Evolutionary conservation across 345 rosid species (phyloP), one percentile per base, ranked within the genome.

Genomic region (Noccaea caerulescens): DNA sequence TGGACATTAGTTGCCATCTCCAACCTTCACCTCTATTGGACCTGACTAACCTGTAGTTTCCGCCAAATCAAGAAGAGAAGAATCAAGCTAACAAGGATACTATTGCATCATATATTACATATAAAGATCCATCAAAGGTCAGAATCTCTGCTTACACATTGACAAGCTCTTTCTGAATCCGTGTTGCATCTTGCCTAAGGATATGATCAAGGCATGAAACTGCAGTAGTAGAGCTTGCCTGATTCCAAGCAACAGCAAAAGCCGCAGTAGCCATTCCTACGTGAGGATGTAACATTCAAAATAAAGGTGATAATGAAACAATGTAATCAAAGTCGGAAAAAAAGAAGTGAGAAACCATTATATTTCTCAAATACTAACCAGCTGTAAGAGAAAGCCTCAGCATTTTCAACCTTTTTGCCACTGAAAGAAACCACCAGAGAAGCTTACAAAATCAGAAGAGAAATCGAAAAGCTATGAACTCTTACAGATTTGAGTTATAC

Each of bases 121-220:
- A 34, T 8, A 68, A 37, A 1, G n/a, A 58, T 36, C 49, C 38
- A 36, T 34, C 13, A 55, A 44, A 68, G 7, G 10, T 18, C 43
- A 32, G 2, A 34, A 13, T 13, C 61, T 50, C 13, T 58, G 68
- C 89, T 62, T 84, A 87, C 98, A 93, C 83, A 69, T 79, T 82
- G 54, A 90, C 96, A 51, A 90, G 82, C 76, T 82, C 93, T 77
- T 67, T 80, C 80, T 87, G 91, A 65, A 88, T 79, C 50, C 76
- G 81, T 58, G 82, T 90, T 58, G 92, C 92, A 54, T 88, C 84
- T 71, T 77, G 76, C 32, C 72, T 68, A 76, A 93, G 90, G 78
- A 90, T 81, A 76, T 72, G 63, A 68, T 90, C 96, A 69, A 79
- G 76, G 58, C 73, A 82, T 12, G 86, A 79, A 50, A 79, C 76